Evolutionary conservation across 192 early-diverging fungal genomes (phyloP).

Genomic region (Dispira parvispora): DNA sequence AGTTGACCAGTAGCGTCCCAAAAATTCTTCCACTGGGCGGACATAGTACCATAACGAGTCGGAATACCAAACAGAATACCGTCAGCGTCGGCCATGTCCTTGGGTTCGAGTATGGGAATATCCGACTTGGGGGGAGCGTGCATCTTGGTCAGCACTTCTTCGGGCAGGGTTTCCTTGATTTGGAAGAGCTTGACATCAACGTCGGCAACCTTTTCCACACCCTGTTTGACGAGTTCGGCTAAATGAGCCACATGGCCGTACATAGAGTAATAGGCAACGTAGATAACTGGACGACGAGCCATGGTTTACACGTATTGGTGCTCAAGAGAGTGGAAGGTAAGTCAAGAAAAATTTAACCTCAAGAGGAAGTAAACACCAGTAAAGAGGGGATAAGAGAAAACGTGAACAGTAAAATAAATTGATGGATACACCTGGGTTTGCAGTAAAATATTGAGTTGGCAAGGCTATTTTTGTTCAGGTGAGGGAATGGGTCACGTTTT

Average conservation of each 20-base stretch:
- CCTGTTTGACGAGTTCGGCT: slow-evolving; percentile 40
- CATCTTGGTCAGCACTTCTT: slow-evolving; percentile 41
- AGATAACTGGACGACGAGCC: slow-evolving; percentile 22
- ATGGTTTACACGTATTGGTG: not conserved
- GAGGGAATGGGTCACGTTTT: too few species aligned
- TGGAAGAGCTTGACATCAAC: slow-evolving; percentile 33
- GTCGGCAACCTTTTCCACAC: slow-evolving; percentile 33
- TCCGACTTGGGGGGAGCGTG: slow-evolving; percentile 34
- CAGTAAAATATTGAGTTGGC: too few species aligned
- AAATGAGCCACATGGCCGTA: slow-evolving; percentile 59
- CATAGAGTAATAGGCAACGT: slow-evolving; percentile 51
- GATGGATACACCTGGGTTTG: too few species aligned
- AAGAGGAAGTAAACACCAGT: not conserved
- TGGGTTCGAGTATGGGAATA: slow-evolving; percentile 34
- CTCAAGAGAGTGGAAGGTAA: not conserved
- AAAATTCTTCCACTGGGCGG: slow-evolving; percentile 64
- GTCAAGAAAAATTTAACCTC: not conserved
- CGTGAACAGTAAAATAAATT: too few species aligned
- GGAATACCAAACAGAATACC: slow-evolving; percentile 53
- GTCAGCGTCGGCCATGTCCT: slow-evolving; percentile 41
- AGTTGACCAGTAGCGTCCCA: slow-evolving; percentile 43
- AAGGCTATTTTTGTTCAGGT: too few species aligned
- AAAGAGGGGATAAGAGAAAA: too few species aligned
- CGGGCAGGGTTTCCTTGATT: slow-evolving; percentile 42
- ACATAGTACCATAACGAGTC: slow-evolving; percentile 46